These are phyloP conservation scores for Zoysia japonica DNA, from an alignment of 176 grass and related monocot genomes.

Conservation along the genomic window DNA sequence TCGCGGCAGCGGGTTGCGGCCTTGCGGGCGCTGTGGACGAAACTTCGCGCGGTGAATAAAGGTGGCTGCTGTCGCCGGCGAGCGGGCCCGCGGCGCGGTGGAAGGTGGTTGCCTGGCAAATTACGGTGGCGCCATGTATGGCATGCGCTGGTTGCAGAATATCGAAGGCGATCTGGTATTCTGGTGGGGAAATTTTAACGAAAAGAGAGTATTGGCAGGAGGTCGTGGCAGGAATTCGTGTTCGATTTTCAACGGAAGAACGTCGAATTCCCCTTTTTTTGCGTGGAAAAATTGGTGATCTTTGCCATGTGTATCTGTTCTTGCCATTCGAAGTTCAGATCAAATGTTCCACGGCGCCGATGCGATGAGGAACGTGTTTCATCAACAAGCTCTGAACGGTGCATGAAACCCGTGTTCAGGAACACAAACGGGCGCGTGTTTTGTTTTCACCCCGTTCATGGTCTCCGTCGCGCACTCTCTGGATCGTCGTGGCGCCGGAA, in stretches of 20 bases:
- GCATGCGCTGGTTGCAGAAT: background rate
- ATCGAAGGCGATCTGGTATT: background rate
- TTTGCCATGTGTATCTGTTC: no score
- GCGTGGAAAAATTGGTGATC: no score
- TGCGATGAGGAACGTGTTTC: no score
- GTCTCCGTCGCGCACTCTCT: background rate
- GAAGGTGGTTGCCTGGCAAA: background rate
- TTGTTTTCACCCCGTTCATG: background rate
- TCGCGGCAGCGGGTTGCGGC: background rate
- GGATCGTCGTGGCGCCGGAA: background rate
- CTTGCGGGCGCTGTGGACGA: background rate
- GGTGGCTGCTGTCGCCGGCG: background rate
- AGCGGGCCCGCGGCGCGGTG: background rate
- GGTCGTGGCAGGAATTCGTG: no score
- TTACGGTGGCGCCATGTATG: background rate
- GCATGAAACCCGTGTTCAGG: background rate
- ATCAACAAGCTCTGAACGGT: background rate
- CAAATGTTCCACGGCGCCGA: no score
- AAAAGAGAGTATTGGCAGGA: background rate
- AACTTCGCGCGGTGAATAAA: constrained; percentile 17
- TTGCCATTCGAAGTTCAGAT: no score
- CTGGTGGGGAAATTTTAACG: background rate
- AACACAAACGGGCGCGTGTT: background rate
- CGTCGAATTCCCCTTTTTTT: no score
- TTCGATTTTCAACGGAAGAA: no score